Percentiles rank a stretch among this genome's conserved stretches.
Evolutionary conservation across 495 filamentous ascomycete genomes (phyloP).

Genomic region (Xylona heveae): DNA sequence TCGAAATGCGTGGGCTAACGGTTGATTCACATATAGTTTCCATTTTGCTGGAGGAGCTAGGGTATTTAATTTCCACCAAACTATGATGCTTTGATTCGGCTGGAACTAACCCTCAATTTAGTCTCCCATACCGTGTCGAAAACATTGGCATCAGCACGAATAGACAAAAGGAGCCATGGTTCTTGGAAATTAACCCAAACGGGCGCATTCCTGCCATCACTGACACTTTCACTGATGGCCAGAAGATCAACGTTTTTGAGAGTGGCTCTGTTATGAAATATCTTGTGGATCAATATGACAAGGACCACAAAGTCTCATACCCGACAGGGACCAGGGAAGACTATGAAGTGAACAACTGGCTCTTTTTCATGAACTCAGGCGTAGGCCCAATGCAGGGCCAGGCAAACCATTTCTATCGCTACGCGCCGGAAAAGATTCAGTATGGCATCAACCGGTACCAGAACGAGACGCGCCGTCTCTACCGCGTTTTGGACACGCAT

Average conservation of each 20-base stretch:
- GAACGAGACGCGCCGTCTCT: slow-evolving; percentile 64
- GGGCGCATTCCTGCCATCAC: slow-evolving; percentile 86
- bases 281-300: slow-evolving; percentile 60
- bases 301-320: slow-evolving; percentile 66
- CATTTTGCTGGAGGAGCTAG: slow-evolving; percentile 76
- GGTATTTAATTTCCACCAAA: slow-evolving; percentile 21
- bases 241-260: slow-evolving; percentile 60
- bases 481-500: slow-evolving; percentile 55
- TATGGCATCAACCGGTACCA: slow-evolving; percentile 72
- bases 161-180: slow-evolving; percentile 67
- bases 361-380: slow-evolving; percentile 52
- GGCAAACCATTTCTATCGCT: slow-evolving; percentile 75
- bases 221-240: slow-evolving; percentile 31
- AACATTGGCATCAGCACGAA: slow-evolving; percentile 52
- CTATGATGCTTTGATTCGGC: neutral
- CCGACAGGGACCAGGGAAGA: slow-evolving; percentile 51
- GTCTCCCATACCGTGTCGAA: slow-evolving; percentile 31
- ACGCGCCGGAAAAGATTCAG: slow-evolving; percentile 69
- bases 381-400: slow-evolving; percentile 89
- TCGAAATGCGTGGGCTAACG: too few species aligned
- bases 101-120: slow-evolving; percentile 1
- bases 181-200: slow-evolving; percentile 83
- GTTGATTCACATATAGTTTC: slow-evolving; percentile 62
- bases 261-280: slow-evolving; percentile 76
- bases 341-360: slow-evolving; percentile 65